Evolutionary conservation across 2,329 filamentous ascomycete species (phyloP).

Genomic region (Sporothrix globosa): DNA sequence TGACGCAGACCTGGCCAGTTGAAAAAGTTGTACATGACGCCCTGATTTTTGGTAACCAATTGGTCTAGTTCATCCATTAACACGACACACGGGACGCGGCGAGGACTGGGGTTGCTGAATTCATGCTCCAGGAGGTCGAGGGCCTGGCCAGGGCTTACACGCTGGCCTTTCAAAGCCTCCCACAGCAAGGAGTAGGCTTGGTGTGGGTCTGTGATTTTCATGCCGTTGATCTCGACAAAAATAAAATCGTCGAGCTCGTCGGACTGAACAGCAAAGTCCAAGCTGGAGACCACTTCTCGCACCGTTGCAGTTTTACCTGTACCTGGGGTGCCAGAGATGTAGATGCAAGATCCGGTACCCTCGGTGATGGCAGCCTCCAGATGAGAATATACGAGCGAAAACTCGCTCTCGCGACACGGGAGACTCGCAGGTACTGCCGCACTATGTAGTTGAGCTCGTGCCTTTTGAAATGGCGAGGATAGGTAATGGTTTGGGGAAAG

Average conservation of each 20-base stretch:
- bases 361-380: constrained; percentile 93
- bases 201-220: constrained; percentile 98
- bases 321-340: constrained; percentile 97
- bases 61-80: constrained; percentile 99
- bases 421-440: constrained; percentile 87
- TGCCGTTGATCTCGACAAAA: constrained; percentile 98
- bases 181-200: constrained; percentile 94
- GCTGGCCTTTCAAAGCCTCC: constrained; percentile 92
- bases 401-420: constrained; percentile 90
- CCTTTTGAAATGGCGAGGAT: constrained; percentile 87
- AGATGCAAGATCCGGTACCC: constrained; percentile 93
- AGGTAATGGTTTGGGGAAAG: constrained; percentile 74
- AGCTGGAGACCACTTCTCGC: constrained; percentile 84
- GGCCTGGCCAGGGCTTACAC: constrained; percentile 88
- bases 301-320: constrained; percentile 98
- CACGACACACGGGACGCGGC: constrained; percentile 91
- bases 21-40: constrained; percentile 99
- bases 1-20: constrained; percentile 95
- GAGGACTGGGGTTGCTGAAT: constrained; percentile 87
- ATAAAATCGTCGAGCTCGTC: constrained; percentile 98
- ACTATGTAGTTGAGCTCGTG: constrained; percentile 86
- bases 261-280: constrained; percentile 82
- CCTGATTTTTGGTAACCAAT: constrained; percentile 95
- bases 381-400: constrained; percentile 88
- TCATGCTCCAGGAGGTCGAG: constrained; percentile 88